Conservation (phyloP, 2,329 filamentous ascomycete species). For the Colletotrichum melonis region DNA sequence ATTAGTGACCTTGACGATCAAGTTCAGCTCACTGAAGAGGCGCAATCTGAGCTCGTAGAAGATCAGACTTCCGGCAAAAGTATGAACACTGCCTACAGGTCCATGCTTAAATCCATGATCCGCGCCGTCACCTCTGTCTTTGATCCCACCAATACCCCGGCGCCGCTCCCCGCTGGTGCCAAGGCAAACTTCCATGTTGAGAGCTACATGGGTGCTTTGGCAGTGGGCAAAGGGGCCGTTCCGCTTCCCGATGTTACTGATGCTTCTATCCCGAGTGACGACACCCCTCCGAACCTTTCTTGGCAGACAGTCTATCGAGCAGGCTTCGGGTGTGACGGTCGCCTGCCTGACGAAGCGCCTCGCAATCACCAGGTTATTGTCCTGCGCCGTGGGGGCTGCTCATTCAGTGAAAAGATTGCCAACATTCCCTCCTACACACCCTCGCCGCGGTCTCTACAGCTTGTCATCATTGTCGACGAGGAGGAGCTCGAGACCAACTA, state of each 20-base stretch:
- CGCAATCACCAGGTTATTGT: conserved; percentile 81
- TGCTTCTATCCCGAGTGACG: conserved; percentile 56
- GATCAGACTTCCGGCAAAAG: conserved; percentile 36
- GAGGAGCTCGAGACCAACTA: conserved; percentile 45
- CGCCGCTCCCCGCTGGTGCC: conserved; percentile 41
- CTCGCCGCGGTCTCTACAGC: conserved; percentile 71
- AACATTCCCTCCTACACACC: conserved; percentile 86
- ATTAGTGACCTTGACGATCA: conserved; percentile 33
- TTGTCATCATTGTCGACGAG: conserved; percentile 79
- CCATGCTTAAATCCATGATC: conserved; percentile 59
- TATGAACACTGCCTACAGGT: conserved; percentile 46
- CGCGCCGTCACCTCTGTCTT: conserved; percentile 59
- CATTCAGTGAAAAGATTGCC: conserved; percentile 83
- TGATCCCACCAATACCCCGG: conserved; percentile 46
- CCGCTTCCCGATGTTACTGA: conserved; percentile 75
- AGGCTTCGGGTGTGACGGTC: conserved; percentile 73
- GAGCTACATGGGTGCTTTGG: conserved; percentile 61
- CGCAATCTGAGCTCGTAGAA: conserved; percentile 35
- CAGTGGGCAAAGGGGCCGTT: conserved; percentile 69
- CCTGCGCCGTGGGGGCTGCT: conserved; percentile 84
- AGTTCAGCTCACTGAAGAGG: conserved; percentile 30
- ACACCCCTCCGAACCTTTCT: conserved; percentile 59
- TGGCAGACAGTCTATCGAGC: conserved; percentile 81
- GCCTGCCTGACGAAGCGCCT: conserved; percentile 61
- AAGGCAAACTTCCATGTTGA: conserved; percentile 51